Conservation (phyloP, 352 stramenopile species). For the Globisporangium nunn region DNA sequence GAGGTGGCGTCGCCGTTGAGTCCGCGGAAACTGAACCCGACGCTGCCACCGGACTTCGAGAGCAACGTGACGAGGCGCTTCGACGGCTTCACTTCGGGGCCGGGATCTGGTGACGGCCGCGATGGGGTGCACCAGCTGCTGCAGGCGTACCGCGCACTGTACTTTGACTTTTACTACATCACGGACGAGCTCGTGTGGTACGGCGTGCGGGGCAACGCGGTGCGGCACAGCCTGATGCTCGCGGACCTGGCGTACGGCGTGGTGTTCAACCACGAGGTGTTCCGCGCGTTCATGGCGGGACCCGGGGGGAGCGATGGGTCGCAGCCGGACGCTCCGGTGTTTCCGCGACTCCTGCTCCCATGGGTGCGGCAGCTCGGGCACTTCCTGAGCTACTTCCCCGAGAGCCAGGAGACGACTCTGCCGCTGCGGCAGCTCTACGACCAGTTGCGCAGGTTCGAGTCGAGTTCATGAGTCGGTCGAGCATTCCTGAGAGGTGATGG, state of each 20-base stretch:
- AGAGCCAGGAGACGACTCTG: conserved; percentile 77
- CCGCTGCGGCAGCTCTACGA: conserved; percentile 76
- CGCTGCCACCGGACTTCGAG: conserved; percentile 25
- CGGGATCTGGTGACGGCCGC: conserved; percentile 13
- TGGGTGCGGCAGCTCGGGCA: conserved; percentile 84
- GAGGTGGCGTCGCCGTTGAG: conserved; percentile 67
- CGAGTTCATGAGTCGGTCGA: not conserved
- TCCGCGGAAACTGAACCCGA: conserved; percentile 30
- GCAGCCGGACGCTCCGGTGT: conserved; percentile 20
- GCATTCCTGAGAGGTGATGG: no score
- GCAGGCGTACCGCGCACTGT: conserved; percentile 75
- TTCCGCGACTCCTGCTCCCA: conserved; percentile 68
- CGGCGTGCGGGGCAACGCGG: conserved; percentile 73
- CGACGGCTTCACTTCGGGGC: conserved; percentile 10
- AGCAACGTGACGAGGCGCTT: conserved; percentile 14
- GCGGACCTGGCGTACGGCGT: conserved; percentile 77
- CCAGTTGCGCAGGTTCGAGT: conserved; percentile 70
- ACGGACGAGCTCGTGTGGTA: conserved; percentile 87
- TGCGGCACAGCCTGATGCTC: conserved; percentile 75
- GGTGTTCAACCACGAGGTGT: conserved; percentile 84
- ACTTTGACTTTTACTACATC: conserved; percentile 91
- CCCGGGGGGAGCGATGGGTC: conserved; percentile 10
- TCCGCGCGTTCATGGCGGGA: conserved; percentile 45
- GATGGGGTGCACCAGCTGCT: conserved; percentile 56
- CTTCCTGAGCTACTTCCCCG: conserved; percentile 84